Base-by-base conservation (phyloP, 768 basidiomycete species). In the Macrocybe gigantea region DNA sequence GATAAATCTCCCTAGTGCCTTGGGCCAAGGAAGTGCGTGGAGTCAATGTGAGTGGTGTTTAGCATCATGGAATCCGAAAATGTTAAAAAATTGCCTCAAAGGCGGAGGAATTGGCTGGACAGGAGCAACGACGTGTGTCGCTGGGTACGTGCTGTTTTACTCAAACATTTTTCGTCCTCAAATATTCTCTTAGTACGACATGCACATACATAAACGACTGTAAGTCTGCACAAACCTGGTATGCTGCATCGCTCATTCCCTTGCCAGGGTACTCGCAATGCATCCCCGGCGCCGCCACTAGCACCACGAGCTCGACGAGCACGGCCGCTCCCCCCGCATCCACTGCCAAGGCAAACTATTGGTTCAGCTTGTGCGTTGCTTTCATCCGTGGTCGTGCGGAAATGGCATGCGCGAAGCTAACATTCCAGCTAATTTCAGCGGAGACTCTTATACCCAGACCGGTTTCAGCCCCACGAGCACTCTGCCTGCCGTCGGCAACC, bases 371-470 rank as follows among this genome's bases (percentile, higher is more conserved):
- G 77, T 79, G 54, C 49, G 73, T 32, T 8, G 8, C 33, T 31
- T 48, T 15, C 9, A 14, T 29, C 10, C 32, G 30, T 13, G 12
- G 8, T 9, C 30, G 33, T 22, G 22, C 22, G 22, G 22, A 22
- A 4, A 22, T 22, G 22, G 22, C 2, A 4, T 22, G 22, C 22
- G 1, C 29, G 35, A 32, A 30, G 33, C 7, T 36, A 14, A 15
- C 38, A 38, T 22, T 22, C 22, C 41, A 13, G 10, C 33, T 33
- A n/a, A 14, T 9, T 40, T 0, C 35, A 79, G 78, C 53, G 79
- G 79, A 7, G 78, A 80, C 55, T 80, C 79, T 1, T 81, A 80
- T 63, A 76, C 77, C 2, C 74, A 78, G 58, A 82, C 80, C 0
- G 75, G 74, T 12, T 81, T 81, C 59, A 56, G 60, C 40, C 48